phyloP scores from a whole-genome alignment of 805 yeast species.

The Candida takata region DNA sequence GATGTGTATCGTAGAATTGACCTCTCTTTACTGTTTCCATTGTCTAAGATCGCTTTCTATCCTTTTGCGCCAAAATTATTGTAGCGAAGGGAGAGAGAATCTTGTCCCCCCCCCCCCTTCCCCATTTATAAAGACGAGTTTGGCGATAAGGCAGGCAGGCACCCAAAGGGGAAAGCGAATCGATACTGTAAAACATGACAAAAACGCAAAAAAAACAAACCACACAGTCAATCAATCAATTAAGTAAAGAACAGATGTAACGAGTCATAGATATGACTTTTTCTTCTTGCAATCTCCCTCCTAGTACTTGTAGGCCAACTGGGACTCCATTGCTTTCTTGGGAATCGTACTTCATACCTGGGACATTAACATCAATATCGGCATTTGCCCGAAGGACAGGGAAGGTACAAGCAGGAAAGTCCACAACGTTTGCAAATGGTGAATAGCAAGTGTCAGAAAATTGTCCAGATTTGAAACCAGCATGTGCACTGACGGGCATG shows the following conservation, averaged over 20 bases:
- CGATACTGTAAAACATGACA: no score
- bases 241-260: no score
- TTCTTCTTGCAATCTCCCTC: conserved; percentile 20
- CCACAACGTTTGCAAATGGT: conserved; percentile 46
- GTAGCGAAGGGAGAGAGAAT: no score
- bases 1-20: conserved; percentile 22
- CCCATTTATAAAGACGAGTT: no score
- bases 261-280: conserved; percentile 11
- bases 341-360: conserved; percentile 7
- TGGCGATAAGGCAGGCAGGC: no score
- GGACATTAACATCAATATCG: conserved; percentile 1
- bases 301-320: conserved; percentile 20
- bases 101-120: no score
- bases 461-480: conserved; percentile 25
- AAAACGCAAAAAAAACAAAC: no score
- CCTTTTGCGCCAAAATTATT: no score
- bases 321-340: conserved; percentile 8
- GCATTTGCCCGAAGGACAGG: conserved; percentile 38
- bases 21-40: conserved; percentile 13
- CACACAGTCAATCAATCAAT: no score
- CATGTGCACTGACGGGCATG: conserved; percentile 41
- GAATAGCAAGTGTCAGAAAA: conserved; percentile 48
- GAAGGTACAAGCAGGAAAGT: conserved; percentile 47
- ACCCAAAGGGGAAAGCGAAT: no score
- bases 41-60: background rate